phyloP scores from a whole-genome alignment of 192 early-diverging fungal species.

The Gryganskiella cystojenkinii region DNA sequence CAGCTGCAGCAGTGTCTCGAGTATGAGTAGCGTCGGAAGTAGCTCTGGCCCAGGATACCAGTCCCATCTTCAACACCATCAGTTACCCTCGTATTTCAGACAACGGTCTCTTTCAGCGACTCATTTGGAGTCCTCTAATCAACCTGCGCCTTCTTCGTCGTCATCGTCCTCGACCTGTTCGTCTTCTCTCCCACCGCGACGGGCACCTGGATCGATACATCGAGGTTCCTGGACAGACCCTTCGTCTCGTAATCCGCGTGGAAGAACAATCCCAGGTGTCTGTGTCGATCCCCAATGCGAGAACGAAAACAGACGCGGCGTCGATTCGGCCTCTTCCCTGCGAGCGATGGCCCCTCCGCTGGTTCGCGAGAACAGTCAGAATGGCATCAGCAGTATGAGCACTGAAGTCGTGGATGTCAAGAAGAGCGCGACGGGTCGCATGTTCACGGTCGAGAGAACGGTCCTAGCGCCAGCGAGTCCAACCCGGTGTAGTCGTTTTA shows the following conservation, averaged over 20 bases:
- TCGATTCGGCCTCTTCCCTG: too few species aligned
- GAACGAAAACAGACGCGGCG: too few species aligned
- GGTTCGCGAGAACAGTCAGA: background rate
- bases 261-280: too few species aligned
- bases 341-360: background rate
- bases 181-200: background rate
- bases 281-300: too few species aligned
- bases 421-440: conserved; percentile 46
- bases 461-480: conserved; percentile 36
- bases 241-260: too few species aligned
- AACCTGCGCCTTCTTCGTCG: background rate
- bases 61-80: background rate
- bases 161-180: background rate
- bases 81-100: conserved; percentile 14
- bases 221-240: too few species aligned
- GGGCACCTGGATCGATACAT: background rate
- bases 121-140: conserved; percentile 6
- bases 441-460: conserved; percentile 44
- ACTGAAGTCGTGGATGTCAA: conserved; percentile 49
- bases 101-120: conserved; percentile 39
- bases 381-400: too few species aligned
- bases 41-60: background rate
- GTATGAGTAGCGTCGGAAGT: conserved; percentile 13
- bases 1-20: conserved; percentile 28
- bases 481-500: conserved; percentile 39